Base-by-base conservation (phyloP, 2,329 filamentous ascomycete genomes). In the Xylaria sp. region DNA sequence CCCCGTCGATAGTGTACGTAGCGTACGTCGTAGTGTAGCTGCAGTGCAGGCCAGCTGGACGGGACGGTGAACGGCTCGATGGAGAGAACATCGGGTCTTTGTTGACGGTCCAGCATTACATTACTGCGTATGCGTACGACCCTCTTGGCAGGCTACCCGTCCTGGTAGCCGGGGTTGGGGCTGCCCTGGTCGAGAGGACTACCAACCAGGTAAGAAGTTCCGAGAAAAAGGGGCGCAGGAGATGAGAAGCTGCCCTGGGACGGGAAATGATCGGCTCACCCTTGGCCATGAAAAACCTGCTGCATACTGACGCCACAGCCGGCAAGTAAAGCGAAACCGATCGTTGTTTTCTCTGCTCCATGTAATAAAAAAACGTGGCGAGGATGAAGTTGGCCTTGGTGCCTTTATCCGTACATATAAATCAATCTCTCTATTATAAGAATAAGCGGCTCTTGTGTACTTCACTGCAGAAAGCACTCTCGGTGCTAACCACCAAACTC, bases 191-290 rank as follows among this genome's bases (percentile, higher is more conserved):
- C 20, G 25, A 5, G n/a, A 57, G 39, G 44, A 50, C 61, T 44
- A 45, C 44, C 5, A 53, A 33, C 51, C 27, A 31, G 33, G 63
- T 15, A 36, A 42, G 38, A 61, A 54, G 29, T 51, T 63, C 49
- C 54, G 51, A 53, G 54, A 54, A 62, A 69, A 69, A 53, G 67
- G 67, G 67, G 67, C 44, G 42, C 58, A 59, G 47, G 61, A 65
- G 65, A 68, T 67, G 65, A 69, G 51, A 53, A 42, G 22, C 47
- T 59, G 51, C 61, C 27, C 60, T 50, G 22, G 53, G 58, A 58
- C 49, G 50, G 63, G 64, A 59, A 66, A 55, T 39, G 65, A 65
- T 61, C 7, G 39, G 45, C 47, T 15, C 22, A 25, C 33, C 29
- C n/a, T 51, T 38, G 53, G 51, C 31, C 9, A 25, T 25, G 50